Conservation (phyloP, 1,139 yeast species). For the Meyerozyma elateridarum region DNA sequence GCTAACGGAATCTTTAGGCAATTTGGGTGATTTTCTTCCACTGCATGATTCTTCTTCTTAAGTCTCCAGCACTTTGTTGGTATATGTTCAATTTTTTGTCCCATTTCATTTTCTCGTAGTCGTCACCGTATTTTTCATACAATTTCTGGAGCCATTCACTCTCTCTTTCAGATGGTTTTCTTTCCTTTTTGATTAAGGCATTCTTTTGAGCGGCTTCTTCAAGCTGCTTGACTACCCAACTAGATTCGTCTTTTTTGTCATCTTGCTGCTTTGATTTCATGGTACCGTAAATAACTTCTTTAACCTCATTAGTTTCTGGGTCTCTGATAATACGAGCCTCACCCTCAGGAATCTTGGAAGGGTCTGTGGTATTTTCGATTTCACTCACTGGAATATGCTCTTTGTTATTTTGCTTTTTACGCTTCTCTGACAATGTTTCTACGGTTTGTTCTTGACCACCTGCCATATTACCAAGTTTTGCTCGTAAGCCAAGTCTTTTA, state of each 20-base stretch:
- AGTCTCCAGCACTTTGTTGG: conserved; percentile 84
- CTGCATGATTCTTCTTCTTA: conserved; percentile 60
- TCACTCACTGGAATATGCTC: conserved; percentile 30
- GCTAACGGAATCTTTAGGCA: too few relatives aligned
- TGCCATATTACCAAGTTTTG: conserved; percentile 59
- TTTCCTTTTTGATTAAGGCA: conserved; percentile 43
- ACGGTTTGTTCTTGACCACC: conserved; percentile 63
- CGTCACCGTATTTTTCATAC: conserved; percentile 78
- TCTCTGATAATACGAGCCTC: conserved; percentile 80
- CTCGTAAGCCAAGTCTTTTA: conserved; percentile 66
- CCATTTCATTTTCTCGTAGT: conserved; percentile 87
- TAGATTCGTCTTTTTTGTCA: conserved; percentile 23
- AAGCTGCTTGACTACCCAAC: conserved; percentile 55
- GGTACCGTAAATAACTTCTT: conserved; percentile 69
- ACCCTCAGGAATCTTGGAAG: conserved; percentile 63
- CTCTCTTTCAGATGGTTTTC: conserved; percentile 70
- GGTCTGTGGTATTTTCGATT: conserved; percentile 43
- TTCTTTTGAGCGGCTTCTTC: conserved; percentile 58
- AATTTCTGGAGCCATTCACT: conserved; percentile 63
- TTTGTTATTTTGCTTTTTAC: conserved; percentile 22
- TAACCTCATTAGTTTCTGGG: conserved; percentile 60
- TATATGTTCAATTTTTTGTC: conserved; percentile 78
- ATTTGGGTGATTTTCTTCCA: conserved; percentile 54
- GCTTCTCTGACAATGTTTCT: conserved; percentile 31
- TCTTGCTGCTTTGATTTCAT: conserved; percentile 24